Conservation (phyloP, 768 basidiomycete genomes). For the Trametopsis cervina region DNA sequence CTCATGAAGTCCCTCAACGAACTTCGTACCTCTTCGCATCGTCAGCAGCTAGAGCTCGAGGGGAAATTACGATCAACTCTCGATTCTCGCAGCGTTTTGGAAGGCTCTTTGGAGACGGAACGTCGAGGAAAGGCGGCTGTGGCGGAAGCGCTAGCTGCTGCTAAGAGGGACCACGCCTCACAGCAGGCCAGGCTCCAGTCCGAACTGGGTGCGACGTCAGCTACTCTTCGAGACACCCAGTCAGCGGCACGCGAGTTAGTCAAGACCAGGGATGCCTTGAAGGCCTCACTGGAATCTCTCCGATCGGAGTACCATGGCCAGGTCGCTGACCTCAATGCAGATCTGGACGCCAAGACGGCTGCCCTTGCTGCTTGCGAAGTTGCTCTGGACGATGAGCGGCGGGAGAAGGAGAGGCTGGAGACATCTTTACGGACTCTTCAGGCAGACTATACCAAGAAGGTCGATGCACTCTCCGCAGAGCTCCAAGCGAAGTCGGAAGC, state of each 20-base stretch:
- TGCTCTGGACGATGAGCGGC: conserved; percentile 1
- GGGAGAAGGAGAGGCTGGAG: background rate
- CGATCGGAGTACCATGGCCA: background rate
- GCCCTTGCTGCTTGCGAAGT: background rate
- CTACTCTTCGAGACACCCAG: background rate
- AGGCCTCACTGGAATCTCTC: background rate
- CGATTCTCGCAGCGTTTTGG: background rate
- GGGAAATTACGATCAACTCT: background rate
- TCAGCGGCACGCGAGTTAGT: background rate
- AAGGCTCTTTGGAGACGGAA: background rate
- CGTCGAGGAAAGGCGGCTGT: background rate
- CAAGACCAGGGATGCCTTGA: conserved; percentile 1
- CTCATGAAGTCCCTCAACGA: background rate
- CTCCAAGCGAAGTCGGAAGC: conserved; percentile 2
- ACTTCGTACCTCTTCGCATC: background rate
- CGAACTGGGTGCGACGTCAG: background rate
- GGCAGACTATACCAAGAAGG: background rate
- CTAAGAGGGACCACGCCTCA: background rate
- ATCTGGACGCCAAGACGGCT: background rate
- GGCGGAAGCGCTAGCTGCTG: background rate
- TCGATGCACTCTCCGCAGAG: background rate
- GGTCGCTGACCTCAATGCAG: background rate
- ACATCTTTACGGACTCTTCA: background rate
- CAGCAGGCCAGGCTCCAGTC: background rate
- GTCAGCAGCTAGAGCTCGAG: background rate